Base-by-base conservation (phyloP, 768 basidiomycete genomes). In the Leucosporidium yakuticum region DNA sequence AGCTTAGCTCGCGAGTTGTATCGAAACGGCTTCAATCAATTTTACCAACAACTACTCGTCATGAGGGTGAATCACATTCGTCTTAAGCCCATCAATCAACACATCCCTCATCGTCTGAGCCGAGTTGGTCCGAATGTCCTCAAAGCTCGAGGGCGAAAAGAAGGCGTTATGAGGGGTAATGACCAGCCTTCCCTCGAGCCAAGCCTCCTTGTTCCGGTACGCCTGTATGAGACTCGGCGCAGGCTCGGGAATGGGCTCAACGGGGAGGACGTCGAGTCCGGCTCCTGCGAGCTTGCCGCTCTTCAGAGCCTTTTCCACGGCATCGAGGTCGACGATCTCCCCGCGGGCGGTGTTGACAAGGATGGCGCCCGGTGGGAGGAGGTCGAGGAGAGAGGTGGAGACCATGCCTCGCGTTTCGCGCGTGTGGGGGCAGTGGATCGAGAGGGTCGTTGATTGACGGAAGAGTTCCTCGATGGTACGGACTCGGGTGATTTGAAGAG, bases 291-390 rank as follows among this genome's bases (percentile, higher is more conserved):
- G 63, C n/a, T 48, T 64, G 21, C 63, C 62, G 27, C 56, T 54
- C 48, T 67, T 70, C 20, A 74, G 64, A 19, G 48, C 64, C 23
- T 32, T 34, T 31, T 73, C 62, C 9, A 74, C 62, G 20, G 53
- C 71, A 39, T 70, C 72, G 12, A 74, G 61, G 49, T 73, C 64
- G 36, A 73, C 63, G 50, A 68, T 61, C 25, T 54, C 62, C 20
- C 74, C 74, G 1, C 74, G 62, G n/a, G 69, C 67, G 8, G 74
- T 75, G 57, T 70, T 73, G 62, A 75, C 59, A 36, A 74, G 60
- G 15, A 75, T 56, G 4, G 64, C 57, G 19, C 62, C 62, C 2
- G 47, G 44, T 27, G 21, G 60, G 44, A 74, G 55, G 44, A 68
- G 64, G 8, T 44, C 21, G 32, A 75, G 57, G 20, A 71, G 69